Evolutionary conservation across 805 yeast species (phyloP).

Genomic region (Kazachstania psychrophila): DNA sequence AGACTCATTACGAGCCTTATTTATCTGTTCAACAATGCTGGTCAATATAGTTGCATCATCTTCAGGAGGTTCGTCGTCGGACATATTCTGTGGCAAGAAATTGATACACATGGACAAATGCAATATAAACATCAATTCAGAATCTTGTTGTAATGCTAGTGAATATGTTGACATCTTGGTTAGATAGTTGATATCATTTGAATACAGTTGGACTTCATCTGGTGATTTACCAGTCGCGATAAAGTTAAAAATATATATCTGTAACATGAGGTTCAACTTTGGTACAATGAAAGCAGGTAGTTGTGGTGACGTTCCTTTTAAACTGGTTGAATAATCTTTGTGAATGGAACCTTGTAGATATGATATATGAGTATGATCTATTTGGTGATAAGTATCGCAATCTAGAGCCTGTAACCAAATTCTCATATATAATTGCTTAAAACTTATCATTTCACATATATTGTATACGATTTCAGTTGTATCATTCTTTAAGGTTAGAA

Average conservation of each 20-base stretch:
- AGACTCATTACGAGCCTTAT: slow-evolving; percentile 11
- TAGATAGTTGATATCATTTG: too few species aligned
- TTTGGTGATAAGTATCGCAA: too few species aligned
- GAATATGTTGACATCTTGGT: slow-evolving; percentile 9
- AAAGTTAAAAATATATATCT: slow-evolving; percentile 11
- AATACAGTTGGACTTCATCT: too few species aligned
- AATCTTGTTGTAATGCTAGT: slow-evolving; percentile 15
- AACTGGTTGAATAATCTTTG: too few species aligned
- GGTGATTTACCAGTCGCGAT: too few species aligned
- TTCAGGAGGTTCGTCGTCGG: slow-evolving; percentile 2
- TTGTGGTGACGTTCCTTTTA: too few species aligned
- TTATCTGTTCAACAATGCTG: slow-evolving; percentile 6
- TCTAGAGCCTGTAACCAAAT: too few species aligned
- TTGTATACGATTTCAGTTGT: neutral
- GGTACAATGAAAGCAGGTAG: neutral
- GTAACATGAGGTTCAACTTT: slow-evolving; percentile 6
- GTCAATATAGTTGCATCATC: slow-evolving; percentile 3
- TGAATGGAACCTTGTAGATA: neutral
- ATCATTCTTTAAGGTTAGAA: neutral
- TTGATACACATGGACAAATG: slow-evolving; percentile 12
- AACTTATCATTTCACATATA: neutral
- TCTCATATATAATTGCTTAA: neutral
- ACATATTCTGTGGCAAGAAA: slow-evolving; percentile 1
- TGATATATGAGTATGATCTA: neutral
- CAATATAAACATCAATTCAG: slow-evolving; percentile 18